Base-by-base conservation (phyloP, 2,329 filamentous ascomycete genomes). In the Beauveria scarabaeidicola region DNA sequence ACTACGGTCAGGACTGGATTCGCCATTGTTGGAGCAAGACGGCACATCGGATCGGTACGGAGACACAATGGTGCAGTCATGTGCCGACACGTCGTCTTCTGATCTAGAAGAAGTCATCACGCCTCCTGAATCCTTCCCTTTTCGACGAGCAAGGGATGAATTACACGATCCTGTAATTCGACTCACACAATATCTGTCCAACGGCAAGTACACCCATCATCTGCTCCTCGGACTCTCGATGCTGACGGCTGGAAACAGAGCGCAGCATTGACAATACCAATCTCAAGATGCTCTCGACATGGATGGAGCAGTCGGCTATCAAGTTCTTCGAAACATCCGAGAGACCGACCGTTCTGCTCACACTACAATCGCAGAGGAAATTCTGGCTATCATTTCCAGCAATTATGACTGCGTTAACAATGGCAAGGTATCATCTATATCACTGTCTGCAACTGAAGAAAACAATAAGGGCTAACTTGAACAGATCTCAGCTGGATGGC, bases 241-340 rank as follows among this genome's bases (percentile, higher is more conserved):
- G 25, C 51, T 29, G 36, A 52, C 21, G 5, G 32, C 3, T n/a
- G 8, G 13, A 15, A 21, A 4, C 9, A 43, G 38, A 46, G 40
- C 46, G 36, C 17, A 38, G 46, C 10, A 23, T 52, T 25, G 41
- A 52, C 13, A 9, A 15, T 13, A 8, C 29, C 13, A 15, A 40
- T 21, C 50, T 59, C 32, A 29, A 40, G 7, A 57, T 81, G 77
- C 80, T 64, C 65, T 69, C 13, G 61, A 72, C 3, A 68, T 76
- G 63, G 78, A 80, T 36, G 75, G 77, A n/a, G 75, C 77, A 19
- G 70, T 74, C 13, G 73, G 79, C 25, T 67, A 50, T 83, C 21
- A 65, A 70, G 19, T 70, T 71, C 53, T 61, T 86, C 15, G 70
- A 75, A 19, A 69, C 70, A 6, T 87, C 57, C 3, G 50, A 53